Percentiles rank a stretch among this genome's conserved stretches.
phyloP scores from a whole-genome alignment of 2,329 filamentous ascomycete species.

The Fusarium nematophilum region DNA sequence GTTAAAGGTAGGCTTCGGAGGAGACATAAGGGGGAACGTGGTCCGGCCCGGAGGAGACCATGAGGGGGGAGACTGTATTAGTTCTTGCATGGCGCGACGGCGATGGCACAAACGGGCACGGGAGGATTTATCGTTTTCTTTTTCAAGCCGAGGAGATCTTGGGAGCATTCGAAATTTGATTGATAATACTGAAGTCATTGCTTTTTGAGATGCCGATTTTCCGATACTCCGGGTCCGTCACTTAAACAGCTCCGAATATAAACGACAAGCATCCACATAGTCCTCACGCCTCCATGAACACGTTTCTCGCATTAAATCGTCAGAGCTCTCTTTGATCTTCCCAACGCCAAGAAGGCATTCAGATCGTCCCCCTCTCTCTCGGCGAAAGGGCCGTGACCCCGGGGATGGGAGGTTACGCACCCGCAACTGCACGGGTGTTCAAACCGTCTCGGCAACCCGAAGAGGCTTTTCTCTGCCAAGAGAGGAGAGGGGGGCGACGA shows the following conservation, averaged over 20 bases:
- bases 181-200: slow-evolving; percentile 29
- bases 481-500: slow-evolving; percentile 41
- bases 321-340: slow-evolving; percentile 69
- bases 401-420: slow-evolving; percentile 29
- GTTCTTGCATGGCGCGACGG: slow-evolving; percentile 16
- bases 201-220: no score
- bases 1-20: no score
- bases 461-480: no score
- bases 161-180: slow-evolving; percentile 15
- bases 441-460: slow-evolving; percentile 48
- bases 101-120: slow-evolving; percentile 11
- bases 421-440: slow-evolving; percentile 18
- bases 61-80: slow-evolving; percentile 17
- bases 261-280: no score
- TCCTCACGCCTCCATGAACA: no score
- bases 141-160: slow-evolving; percentile 19
- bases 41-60: no score
- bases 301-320: no score
- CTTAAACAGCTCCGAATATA: slow-evolving; percentile 16
- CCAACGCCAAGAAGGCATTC: slow-evolving; percentile 49
- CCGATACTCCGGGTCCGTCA: no score
- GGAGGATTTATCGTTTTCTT: slow-evolving; percentile 17
- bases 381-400: slow-evolving; percentile 53
- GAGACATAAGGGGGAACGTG: no score
- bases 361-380: slow-evolving; percentile 47